Evolutionary conservation across 2,329 filamentous ascomycete species (phyloP).

Genomic region (Cercospora sesami): DNA sequence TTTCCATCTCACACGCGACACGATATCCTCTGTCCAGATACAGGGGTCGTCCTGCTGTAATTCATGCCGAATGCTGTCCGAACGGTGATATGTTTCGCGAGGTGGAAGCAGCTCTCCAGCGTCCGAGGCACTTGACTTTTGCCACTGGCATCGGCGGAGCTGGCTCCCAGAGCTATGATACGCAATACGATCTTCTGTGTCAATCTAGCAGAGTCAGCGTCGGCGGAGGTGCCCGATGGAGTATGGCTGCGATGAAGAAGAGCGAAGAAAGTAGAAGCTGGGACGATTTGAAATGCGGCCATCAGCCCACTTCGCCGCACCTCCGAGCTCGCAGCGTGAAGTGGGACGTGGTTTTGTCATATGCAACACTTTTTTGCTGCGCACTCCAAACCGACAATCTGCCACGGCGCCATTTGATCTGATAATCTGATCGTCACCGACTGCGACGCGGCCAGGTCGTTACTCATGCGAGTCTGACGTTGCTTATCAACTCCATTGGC

Average conservation of each 20-base stretch:
- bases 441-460: neutral
- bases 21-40: too few relatives aligned
- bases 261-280: neutral
- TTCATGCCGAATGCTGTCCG: neutral
- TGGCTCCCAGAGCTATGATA: neutral
- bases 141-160: neutral
- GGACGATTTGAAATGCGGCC: conserved; percentile 1
- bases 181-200: neutral
- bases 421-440: neutral
- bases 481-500: conserved; percentile 1
- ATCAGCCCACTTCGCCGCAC: neutral
- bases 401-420: neutral
- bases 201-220: neutral
- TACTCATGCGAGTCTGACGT: neutral
- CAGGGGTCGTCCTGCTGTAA: too few relatives aligned
- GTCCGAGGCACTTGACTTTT: neutral
- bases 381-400: neutral
- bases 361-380: neutral
- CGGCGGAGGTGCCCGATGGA: neutral
- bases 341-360: neutral
- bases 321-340: neutral
- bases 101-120: neutral
- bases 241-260: neutral
- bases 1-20: too few relatives aligned
- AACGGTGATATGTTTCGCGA: neutral